These are phyloP conservation scores for Penicillium subrubescens DNA, from an alignment of 495 filamentous ascomycete genomes.

Conservation along the genomic window DNA sequence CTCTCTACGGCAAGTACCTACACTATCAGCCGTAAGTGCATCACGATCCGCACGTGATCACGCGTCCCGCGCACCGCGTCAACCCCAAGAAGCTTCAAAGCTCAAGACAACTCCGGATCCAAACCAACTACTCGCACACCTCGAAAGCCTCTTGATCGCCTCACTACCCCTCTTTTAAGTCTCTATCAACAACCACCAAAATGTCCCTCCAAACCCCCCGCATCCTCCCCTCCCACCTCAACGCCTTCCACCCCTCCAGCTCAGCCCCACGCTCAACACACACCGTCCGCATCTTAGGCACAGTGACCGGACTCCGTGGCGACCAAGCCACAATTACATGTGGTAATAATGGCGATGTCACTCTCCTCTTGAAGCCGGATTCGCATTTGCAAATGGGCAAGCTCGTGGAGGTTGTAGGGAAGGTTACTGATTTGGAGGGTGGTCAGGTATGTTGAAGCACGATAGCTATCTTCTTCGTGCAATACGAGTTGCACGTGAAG, in stretches of 20 bases:
- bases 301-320: constrained; percentile 76
- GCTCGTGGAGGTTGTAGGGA: constrained; percentile 86
- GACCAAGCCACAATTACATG: constrained; percentile 79
- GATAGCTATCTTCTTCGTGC: not conserved
- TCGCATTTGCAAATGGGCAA: constrained; percentile 76
- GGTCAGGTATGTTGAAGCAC: constrained; percentile 36
- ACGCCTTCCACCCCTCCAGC: constrained; percentile 58
- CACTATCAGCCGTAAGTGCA: not conserved
- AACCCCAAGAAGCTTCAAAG: not conserved
- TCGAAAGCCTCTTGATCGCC: not conserved
- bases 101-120: not conserved
- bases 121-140: not conserved
- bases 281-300: constrained; percentile 84
- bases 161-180: not conserved
- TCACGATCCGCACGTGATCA: constrained; percentile 25
- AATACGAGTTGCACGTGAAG: not conserved
- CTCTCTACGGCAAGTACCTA: not conserved
- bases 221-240: constrained; percentile 66
- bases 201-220: constrained; percentile 66
- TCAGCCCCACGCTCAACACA: constrained; percentile 47
- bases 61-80: constrained; percentile 33
- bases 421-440: constrained; percentile 65
- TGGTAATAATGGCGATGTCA: constrained; percentile 65
- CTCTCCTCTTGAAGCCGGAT: constrained; percentile 75
- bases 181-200: constrained; percentile 11